Percentiles rank a stretch among this genome's conserved stretches.
Evolutionary conservation across 257 asterid genomes (phyloP).

Genomic region (Nicotiana noctiflora): DNA sequence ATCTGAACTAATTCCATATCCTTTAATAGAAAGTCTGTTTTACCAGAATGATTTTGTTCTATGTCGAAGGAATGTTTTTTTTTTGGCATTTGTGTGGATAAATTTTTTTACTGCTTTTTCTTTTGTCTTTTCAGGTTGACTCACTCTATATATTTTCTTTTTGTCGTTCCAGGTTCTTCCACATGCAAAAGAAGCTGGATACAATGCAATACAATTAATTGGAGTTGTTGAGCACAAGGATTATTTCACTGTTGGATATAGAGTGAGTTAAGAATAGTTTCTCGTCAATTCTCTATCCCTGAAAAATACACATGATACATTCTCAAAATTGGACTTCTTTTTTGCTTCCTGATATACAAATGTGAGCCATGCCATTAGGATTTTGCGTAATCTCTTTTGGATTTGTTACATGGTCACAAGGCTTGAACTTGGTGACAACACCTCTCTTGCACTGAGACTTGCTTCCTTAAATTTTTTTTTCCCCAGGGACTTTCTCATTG

Average conservation of each 20-base stretch:
- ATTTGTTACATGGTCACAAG: not conserved
- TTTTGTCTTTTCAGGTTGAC: not conserved
- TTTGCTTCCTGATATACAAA: not conserved
- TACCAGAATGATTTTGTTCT: not conserved
- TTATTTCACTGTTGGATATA: constrained; percentile 81
- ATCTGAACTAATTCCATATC: not conserved
- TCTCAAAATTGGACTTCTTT: constrained; percentile 7
- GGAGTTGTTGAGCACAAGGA: constrained; percentile 95
- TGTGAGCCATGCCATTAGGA: not conserved
- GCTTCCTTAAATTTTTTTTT: not conserved
- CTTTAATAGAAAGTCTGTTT: not conserved
- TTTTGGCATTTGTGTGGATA: not conserved
- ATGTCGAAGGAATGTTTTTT: not conserved
- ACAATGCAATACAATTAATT: constrained; percentile 84
- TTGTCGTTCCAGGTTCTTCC: constrained; percentile 60
- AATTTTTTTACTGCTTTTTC: not conserved
- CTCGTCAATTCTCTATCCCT: not conserved
- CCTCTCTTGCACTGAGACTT: not conserved
- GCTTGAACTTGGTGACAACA: not conserved
- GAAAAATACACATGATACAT: not conserved
- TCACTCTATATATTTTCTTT: not conserved
- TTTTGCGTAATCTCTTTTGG: not conserved
- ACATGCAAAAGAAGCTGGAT: constrained; percentile 91
- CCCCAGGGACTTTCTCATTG: not conserved
- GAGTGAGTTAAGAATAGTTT: constrained; percentile 42